Evolutionary conservation across 345 rosid species (phyloP).

Genomic region (Hevea brasiliensis): DNA sequence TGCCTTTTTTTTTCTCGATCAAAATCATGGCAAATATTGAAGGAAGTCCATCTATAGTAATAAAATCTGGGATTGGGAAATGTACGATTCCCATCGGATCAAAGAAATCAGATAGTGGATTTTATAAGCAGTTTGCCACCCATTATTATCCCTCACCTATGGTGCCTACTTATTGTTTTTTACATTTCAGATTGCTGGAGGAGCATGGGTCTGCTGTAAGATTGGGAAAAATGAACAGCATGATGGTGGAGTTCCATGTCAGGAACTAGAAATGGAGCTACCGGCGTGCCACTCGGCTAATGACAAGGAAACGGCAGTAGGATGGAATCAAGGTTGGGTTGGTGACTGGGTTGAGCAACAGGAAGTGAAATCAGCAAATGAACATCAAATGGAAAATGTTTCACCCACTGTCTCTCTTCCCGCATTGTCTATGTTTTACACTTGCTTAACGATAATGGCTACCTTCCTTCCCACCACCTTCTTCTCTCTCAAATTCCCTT

Average conservation of each 20-base stretch:
- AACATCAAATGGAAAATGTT: slow-evolving; percentile 19
- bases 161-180: slow-evolving; percentile 38
- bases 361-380: slow-evolving; percentile 26
- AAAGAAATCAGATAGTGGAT: neutral
- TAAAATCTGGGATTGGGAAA: slow-evolving; percentile 31
- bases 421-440: too few species aligned
- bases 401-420: slow-evolving; percentile 25
- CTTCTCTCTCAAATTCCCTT: too few species aligned
- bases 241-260: slow-evolving; percentile 19
- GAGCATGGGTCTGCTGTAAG: slow-evolving; percentile 29
- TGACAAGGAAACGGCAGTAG: slow-evolving; percentile 27
- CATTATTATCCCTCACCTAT: slow-evolving; percentile 25
- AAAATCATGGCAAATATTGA: slow-evolving; percentile 22
- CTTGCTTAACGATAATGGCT: too few species aligned
- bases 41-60: slow-evolving; percentile 26
- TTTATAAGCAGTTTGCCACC: slow-evolving; percentile 10
- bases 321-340: slow-evolving; percentile 42
- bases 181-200: slow-evolving; percentile 28
- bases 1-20: slow-evolving; percentile 25
- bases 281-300: slow-evolving; percentile 10
- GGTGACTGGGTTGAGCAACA: slow-evolving; percentile 39
- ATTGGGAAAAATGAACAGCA: slow-evolving; percentile 17
- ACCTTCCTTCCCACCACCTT: too few species aligned
- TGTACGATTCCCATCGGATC: slow-evolving; percentile 16
- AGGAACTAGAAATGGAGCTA: slow-evolving; percentile 40